Evolutionary conservation across 305 asterid genomes (phyloP).

Genomic region (Solanum chacoense): DNA sequence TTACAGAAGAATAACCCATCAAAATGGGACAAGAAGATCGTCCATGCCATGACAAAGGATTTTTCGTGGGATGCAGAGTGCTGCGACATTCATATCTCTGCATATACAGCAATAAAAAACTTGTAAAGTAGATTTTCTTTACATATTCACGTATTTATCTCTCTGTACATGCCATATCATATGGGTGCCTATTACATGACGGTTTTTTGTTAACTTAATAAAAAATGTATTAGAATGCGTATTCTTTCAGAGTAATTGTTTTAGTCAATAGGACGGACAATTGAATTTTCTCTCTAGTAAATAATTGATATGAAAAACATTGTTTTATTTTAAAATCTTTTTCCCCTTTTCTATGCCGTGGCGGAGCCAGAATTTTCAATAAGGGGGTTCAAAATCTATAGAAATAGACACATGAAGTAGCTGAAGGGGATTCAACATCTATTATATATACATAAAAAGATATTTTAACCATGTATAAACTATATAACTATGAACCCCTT

Average conservation of each 20-base stretch:
- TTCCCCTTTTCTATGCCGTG: not conserved
- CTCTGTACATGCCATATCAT: not conserved
- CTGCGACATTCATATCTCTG: constrained; percentile 44
- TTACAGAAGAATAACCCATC: constrained; percentile 46
- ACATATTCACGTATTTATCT: not conserved
- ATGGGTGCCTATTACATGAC: not conserved
- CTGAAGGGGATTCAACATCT: too few species aligned
- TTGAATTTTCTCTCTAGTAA: not conserved
- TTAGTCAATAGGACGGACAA: not conserved
- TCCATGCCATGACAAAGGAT: constrained; percentile 51
- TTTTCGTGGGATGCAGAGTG: constrained; percentile 72
- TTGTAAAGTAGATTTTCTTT: constrained; percentile 11
- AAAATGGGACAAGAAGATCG: constrained; percentile 41
- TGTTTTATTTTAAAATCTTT: not conserved
- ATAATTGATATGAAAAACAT: not conserved
- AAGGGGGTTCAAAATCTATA: too few species aligned
- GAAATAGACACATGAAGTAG: too few species aligned
- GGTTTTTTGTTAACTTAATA: not conserved
- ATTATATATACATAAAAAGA: too few species aligned
- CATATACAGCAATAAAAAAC: constrained; percentile 36
- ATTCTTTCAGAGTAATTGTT: not conserved
- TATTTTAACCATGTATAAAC: too few species aligned
- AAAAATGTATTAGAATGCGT: not conserved
- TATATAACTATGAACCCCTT: too few species aligned
- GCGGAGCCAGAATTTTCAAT: too few species aligned